These are phyloP conservation scores for Hymenoscyphus occultus DNA, from an alignment of 2,329 filamentous ascomycete genomes.

Conservation along the genomic window DNA sequence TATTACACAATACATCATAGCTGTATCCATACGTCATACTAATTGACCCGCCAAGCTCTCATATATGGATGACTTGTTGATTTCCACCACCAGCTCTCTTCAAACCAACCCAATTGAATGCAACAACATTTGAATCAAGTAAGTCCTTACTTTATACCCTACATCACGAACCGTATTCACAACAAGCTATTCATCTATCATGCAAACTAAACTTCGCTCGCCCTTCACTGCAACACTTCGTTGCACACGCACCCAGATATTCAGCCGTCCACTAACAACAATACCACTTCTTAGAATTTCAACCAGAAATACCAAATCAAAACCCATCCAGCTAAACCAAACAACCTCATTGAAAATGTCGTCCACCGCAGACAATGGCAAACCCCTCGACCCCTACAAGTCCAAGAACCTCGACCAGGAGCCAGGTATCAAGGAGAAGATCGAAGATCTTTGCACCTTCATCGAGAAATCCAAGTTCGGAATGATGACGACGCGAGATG, in stretches of 20 bases:
- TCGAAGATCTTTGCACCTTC: constrained; percentile 70
- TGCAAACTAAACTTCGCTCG: not conserved
- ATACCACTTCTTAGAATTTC: not conserved
- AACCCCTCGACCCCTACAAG: constrained; percentile 64
- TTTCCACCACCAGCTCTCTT: not conserved
- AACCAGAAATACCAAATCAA: not conserved
- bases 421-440: constrained; percentile 66
- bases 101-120: not conserved
- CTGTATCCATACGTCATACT: not conserved
- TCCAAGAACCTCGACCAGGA: constrained; percentile 61
- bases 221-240: not conserved
- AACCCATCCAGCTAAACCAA: not conserved
- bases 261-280: constrained; percentile 5
- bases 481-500: constrained; percentile 80
- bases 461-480: constrained; percentile 74
- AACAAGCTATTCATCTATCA: not conserved
- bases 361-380: constrained; percentile 4
- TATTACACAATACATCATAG: not conserved
- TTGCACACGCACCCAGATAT: not conserved
- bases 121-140: not conserved
- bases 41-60: not conserved
- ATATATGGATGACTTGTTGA: constrained; percentile 1
- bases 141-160: not conserved
- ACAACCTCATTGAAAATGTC: constrained; percentile 4
- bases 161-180: not conserved